Evolutionary conservation across 129 eudicot genomes (phyloP), one percentile per base, ranked within the genome.

Genomic region (Pittosporum tobira): DNA sequence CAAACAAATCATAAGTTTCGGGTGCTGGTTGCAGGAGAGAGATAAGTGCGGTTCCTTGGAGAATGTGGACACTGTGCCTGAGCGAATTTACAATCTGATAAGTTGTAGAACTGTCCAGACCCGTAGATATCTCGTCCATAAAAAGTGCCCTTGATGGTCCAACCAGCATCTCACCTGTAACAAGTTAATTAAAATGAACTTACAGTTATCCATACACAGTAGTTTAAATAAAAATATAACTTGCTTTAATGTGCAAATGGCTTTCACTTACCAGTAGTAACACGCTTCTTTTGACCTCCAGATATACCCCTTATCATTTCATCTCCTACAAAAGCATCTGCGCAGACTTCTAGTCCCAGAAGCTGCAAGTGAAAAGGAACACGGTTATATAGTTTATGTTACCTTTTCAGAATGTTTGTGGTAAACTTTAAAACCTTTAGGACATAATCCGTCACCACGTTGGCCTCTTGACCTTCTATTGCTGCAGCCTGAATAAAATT

Each of bases 81-180:
- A 88, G 47, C 20, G 93, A 76, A 57, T 79, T 82, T 73, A 84
- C 94, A 43, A 88, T 81, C 63, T 82, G 90, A 37, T 52, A 88
- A 38, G 97, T 81, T 40, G 97, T 84, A 0, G 97, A 84, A 73
- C 91, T 84, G 70, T 88, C 97, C 71, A 88, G 71, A 22, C 97
- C 97, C 34, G 97, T 88, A 15, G 94, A 88, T 81, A 88, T 88
- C 71, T 88, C 97, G 16, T 88, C 97, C 94, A 88, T 88, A 54
- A 88, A 81, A 12, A 88, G 83, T 28, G 85, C 91, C 60, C 72
- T 84, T 15, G 97, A 48, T 27, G 97, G 97, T 49, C 97, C 94
- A 67, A 88, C 97, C 48, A 88, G 57, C 94, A 88, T 81, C 68
- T 88, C 97, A 14, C 96, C 90, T 82, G 71, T 25, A 61, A 56